Base-by-base conservation (phyloP, 768 basidiomycete species). In the Cystofilobasidium bisporidii region DNA sequence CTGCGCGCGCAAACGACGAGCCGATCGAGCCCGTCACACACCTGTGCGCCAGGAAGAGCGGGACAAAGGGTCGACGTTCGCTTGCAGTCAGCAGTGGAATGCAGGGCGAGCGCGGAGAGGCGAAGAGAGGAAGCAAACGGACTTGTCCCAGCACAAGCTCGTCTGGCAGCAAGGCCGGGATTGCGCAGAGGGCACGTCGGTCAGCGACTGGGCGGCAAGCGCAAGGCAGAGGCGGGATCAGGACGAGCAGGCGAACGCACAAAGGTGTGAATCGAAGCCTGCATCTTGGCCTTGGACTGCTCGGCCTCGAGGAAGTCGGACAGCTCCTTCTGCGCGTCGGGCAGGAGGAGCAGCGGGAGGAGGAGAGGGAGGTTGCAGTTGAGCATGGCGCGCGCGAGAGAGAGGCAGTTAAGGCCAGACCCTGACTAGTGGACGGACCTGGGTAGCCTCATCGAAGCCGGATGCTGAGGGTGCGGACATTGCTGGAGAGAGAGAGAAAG, bases 181-280 rank as follows among this genome's bases (percentile, higher is more conserved):
- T n/a, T n/a, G n/a, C n/a, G n/a, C n/a, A n/a, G n/a, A n/a, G n/a
- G n/a, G n/a, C n/a, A n/a, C n/a, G n/a, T n/a, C n/a, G n/a, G n/a
- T n/a, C n/a, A n/a, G n/a, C n/a, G n/a, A n/a, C n/a, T n/a, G n/a
- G n/a, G n/a, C n/a, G n/a, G n/a, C n/a, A n/a, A n/a, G n/a, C n/a
- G n/a, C n/a, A n/a, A n/a, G n/a, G n/a, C n/a, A n/a, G n/a, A n/a
- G n/a, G n/a, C n/a, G n/a, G 12, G 36, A 59, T 2, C 20, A 41
- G 8, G n/a, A 24, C 8, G 56, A 30, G 26, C 20, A 40, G 36
- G n/a, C 14, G 17, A 50, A 58, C 26, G 43, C 30, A 43, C 61
- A 50, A 68, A 68, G 10, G 67, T 68, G 55, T 68, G 67, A 45
- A 68, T 68, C 30, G 55, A 58, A 9, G 61, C 61, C 38, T 68